A percentile compares a stretch with the other conserved stretches of the same genome.
Evolutionary conservation across 805 yeast species (phyloP).

Genomic region (Nakazawaea pomicola): DNA sequence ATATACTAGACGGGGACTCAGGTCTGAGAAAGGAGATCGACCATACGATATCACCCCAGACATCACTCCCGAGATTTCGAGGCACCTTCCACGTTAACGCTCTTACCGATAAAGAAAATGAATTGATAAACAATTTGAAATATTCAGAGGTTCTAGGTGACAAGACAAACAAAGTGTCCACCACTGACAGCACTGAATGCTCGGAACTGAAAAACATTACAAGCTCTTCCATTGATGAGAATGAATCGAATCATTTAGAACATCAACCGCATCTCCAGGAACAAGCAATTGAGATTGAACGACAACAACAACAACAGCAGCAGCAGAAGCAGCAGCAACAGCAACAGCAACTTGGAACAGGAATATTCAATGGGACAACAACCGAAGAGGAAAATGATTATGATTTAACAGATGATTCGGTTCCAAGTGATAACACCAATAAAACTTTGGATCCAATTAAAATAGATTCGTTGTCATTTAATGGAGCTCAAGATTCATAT

Average conservation of each 20-base stretch:
- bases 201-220: not conserved
- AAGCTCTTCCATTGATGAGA: not conserved
- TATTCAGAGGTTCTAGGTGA: conserved; percentile 7
- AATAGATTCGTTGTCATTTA: not conserved
- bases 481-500: no score
- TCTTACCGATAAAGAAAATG: conserved; percentile 9
- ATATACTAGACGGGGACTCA: not conserved
- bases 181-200: not conserved
- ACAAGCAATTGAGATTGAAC: no score
- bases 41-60: conserved; percentile 10
- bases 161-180: not conserved
- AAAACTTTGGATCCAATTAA: conserved; percentile 2
- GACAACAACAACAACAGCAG: no score
- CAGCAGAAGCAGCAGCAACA: no score
- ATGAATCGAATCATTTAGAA: no score
- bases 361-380: no score
- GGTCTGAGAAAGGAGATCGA: conserved; percentile 3
- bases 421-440: not conserved
- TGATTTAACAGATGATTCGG: not conserved
- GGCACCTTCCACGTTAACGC: conserved; percentile 29
- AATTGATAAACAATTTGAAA: conserved; percentile 9
- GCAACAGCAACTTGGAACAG: no score
- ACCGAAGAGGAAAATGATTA: not conserved
- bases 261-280: no score
- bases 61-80: conserved; percentile 37